Percentiles rank a stretch among this genome's conserved stretches.
Conservation (phyloP, 2,329 filamentous ascomycete species). For the Orbilia ellipsospora region DNA sequence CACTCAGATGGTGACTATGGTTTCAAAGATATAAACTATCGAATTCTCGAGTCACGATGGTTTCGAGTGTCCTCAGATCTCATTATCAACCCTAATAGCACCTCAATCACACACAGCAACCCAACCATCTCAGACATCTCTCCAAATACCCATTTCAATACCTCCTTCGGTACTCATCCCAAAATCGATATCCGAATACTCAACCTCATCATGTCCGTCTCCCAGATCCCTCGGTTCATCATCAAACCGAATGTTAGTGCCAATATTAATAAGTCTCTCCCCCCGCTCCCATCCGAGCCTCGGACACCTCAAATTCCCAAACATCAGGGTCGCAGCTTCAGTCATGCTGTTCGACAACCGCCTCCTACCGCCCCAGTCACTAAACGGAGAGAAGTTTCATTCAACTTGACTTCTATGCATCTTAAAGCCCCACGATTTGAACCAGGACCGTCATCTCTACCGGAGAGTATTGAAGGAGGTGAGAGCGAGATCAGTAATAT, state of each 20-base stretch:
- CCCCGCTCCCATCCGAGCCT: conserved; percentile 35
- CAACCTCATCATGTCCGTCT: not conserved
- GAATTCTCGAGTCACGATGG: too few relatives aligned
- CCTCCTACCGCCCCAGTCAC: conserved; percentile 21
- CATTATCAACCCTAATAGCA: not conserved
- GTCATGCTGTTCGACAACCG: conserved; percentile 21
- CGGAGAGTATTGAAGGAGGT: too few relatives aligned
- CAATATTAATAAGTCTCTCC: conserved; percentile 38
- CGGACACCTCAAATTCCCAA: conserved; percentile 13
- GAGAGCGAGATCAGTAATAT: too few relatives aligned
- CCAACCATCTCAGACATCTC: not conserved
- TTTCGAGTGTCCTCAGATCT: too few relatives aligned
- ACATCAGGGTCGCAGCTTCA: conserved; percentile 31
- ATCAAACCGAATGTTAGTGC: not conserved
- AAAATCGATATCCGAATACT: not conserved
- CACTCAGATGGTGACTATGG: too few relatives aligned
- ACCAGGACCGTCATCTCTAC: too few relatives aligned
- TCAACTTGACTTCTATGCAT: conserved; percentile 19
- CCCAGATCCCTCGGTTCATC: conserved; percentile 25
- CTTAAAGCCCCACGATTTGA: not conserved
- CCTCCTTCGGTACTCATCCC: not conserved
- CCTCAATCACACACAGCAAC: not conserved
- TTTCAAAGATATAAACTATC: too few relatives aligned
- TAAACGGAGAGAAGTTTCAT: conserved; percentile 26
- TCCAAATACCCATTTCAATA: not conserved